A percentile compares a stretch with the other conserved stretches of the same genome.
phyloP scores from a whole-genome alignment of 1,284 basidiomycete genomes.

The Cutaneotrichosporon mucoides region DNA sequence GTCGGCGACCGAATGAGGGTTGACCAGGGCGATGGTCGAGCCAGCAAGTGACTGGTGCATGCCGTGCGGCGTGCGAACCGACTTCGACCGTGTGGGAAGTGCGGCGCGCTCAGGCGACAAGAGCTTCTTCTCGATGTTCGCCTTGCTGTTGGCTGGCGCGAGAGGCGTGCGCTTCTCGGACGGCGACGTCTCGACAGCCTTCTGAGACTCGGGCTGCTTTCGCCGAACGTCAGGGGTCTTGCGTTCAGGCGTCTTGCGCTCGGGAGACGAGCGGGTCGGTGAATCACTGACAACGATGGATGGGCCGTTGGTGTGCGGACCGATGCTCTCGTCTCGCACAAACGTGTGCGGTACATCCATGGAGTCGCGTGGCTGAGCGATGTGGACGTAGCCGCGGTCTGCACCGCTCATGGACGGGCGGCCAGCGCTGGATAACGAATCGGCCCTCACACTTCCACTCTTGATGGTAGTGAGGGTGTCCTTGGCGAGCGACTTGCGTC shows the following conservation, averaged over 20 bases:
- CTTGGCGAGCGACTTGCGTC: conserved; percentile 54
- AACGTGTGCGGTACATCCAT: conserved; percentile 2
- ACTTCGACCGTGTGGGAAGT: conserved; percentile 18
- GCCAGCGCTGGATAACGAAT: conserved; percentile 17
- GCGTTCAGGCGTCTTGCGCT: neutral
- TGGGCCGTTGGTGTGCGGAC: conserved; percentile 24
- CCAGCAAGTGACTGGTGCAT: neutral
- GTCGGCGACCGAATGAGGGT: neutral
- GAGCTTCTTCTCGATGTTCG: conserved; percentile 25
- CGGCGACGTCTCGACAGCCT: neutral
- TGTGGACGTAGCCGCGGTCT: conserved; percentile 2
- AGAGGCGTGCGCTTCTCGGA: conserved; percentile 7
- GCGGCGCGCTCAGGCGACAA: conserved; percentile 1
- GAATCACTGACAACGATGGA: conserved; percentile 14
- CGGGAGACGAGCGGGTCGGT: neutral
- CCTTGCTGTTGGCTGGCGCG: conserved; percentile 22
- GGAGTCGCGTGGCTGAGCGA: conserved; percentile 1
- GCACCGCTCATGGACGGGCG: conserved; percentile 9
- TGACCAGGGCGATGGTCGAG: neutral
- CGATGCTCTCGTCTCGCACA: conserved; percentile 23
- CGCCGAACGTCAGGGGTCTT: no score
- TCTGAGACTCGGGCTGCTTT: neutral
- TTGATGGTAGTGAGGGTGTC: conserved; percentile 35
- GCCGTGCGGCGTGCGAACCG: conserved; percentile 7
- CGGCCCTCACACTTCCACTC: conserved; percentile 19